Evolutionary conservation across 2,329 filamentous ascomycete species (phyloP).

Genomic region (Botryotinia convoluta): DNA sequence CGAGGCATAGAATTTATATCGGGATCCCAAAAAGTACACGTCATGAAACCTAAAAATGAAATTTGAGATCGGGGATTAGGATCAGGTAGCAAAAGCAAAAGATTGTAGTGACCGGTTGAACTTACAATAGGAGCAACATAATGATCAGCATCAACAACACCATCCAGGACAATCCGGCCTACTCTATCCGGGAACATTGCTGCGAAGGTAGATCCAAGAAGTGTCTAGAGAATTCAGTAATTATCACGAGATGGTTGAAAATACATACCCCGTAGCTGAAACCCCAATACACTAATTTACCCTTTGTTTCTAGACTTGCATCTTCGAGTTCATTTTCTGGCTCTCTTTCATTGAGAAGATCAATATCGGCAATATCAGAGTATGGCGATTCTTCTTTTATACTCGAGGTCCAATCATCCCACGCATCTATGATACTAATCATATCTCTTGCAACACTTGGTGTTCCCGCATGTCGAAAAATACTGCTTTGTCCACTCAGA

Average conservation of each 20-base stretch:
- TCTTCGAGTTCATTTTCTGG: background rate
- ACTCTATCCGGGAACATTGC: constrained; percentile 46
- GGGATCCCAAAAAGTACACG: too few relatives aligned
- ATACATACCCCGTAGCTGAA: constrained; percentile 46
- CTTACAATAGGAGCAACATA: constrained; percentile 28
- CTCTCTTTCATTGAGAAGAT: background rate
- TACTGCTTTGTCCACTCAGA: constrained; percentile 32
- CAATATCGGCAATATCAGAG: background rate
- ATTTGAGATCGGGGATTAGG: background rate
- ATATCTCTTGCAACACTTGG: constrained; percentile 41
- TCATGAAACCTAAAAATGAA: background rate
- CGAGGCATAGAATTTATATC: background rate
- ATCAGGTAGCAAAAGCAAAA: background rate
- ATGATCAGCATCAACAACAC: constrained; percentile 34
- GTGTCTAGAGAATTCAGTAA: constrained; percentile 24
- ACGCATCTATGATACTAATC: constrained; percentile 39
- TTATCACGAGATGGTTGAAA: background rate
- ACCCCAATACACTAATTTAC: constrained; percentile 45
- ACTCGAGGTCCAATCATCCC: constrained; percentile 33
- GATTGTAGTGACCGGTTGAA: background rate
- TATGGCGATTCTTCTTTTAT: constrained; percentile 2
- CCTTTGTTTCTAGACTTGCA: constrained; percentile 26
- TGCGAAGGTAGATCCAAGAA: constrained; percentile 46
- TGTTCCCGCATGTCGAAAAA: constrained; percentile 36
- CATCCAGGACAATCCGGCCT: constrained; percentile 42